Conservation (phyloP, 176 grass and related monocot species). For the Melocanna baccifera region DNA sequence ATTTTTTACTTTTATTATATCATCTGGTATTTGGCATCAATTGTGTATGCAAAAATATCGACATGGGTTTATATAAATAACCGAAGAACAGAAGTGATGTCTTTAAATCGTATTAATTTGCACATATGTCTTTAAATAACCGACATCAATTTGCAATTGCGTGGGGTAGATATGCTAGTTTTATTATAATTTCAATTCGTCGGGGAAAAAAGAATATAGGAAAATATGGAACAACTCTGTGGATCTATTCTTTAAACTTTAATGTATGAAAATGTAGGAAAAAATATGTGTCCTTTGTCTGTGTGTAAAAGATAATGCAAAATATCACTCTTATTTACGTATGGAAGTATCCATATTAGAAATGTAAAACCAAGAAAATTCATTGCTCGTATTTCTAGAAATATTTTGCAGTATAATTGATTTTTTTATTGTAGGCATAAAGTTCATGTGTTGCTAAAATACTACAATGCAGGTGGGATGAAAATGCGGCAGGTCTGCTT, state of each 20-base stretch:
- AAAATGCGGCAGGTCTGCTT: constrained; percentile 23
- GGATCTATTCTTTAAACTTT: too few relatives aligned
- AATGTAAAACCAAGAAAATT: neutral
- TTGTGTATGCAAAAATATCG: neutral
- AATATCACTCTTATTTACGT: neutral
- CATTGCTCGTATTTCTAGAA: neutral
- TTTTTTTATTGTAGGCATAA: neutral
- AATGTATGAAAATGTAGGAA: too few relatives aligned
- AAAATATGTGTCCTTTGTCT: neutral
- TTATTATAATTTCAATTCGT: too few relatives aligned
- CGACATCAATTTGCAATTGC: too few relatives aligned
- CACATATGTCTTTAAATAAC: too few relatives aligned
- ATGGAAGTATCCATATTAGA: neutral
- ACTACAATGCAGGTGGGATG: constrained; percentile 32
- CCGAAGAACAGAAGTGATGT: neutral
- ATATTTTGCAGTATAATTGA: neutral
- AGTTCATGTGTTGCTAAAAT: neutral
- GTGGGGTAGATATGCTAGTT: too few relatives aligned
- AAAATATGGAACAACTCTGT: neutral
- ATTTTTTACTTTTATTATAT: neutral
- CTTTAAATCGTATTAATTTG: neutral
- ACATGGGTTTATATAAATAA: neutral
- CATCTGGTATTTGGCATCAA: neutral
- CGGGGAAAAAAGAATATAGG: neutral
- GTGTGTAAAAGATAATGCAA: neutral